Evolutionary conservation across 1,284 basidiomycete species (phyloP), one percentile per base, ranked within the genome.

Genomic region (Apiotrichum veenhuisii): DNA sequence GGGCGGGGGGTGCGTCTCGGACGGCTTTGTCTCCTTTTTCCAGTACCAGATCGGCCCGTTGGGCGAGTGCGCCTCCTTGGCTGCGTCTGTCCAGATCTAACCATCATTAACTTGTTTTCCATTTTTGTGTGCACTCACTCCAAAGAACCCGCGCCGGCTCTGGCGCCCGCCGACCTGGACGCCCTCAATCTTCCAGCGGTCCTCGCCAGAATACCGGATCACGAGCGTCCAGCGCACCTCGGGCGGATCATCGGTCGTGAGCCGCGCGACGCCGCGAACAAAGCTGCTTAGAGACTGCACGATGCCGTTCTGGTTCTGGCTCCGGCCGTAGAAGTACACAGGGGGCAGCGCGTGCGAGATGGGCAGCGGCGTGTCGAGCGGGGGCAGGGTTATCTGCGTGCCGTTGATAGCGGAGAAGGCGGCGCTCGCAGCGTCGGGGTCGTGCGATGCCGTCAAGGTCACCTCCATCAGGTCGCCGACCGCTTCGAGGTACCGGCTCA

Each of bases 211-310:
- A 54, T 72, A 72, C 20, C 71, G 54, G 20, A 76, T 68, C 7
- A 76, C 61, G 50, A 74, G 47, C 3, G 71, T 74, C 71, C 70
- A 73, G 37, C 73, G 67, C 15, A 75, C 62, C 54, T 75, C 65
- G 4, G 74, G 74, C 15, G 71, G 72, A 44, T 67, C 41, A 53
- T 76, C 74, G 36, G 69, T 55, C 25, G 74, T 76, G 12, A 76
- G 61, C 8, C 65, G 59, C 22, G 68, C 72, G 4, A 55, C 55
- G 12, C 59, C 59, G 7, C 52, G 48, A 12, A 53, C 37, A 27
- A 38, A 38, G 23, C n/a, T 34, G 7, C 23, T 9, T 10, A 23
- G 9, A 10, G 17, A 8, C 10, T 9, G 11, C 18, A 15, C 30
- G 25, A 44, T 3, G 17, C 8, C n/a, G 22, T 4, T 10, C 10